phyloP scores from a whole-genome alignment of 2,329 filamentous ascomycete species.

The Monosporascus sp. region DNA sequence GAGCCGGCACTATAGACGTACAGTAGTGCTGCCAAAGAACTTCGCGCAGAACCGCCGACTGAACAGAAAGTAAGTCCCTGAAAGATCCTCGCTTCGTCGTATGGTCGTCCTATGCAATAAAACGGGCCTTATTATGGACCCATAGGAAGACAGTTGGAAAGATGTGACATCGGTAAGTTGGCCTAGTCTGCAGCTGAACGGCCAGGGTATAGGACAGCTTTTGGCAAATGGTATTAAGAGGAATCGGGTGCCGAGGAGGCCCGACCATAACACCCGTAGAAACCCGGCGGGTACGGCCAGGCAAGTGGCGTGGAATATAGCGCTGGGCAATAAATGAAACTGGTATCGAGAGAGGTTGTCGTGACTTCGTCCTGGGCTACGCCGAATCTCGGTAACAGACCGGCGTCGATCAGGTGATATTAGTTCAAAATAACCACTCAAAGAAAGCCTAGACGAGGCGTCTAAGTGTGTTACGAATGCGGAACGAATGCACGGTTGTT shows the following conservation, averaged over 20 bases:
- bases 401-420: slow-evolving; percentile 34
- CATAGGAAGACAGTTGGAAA: not conserved
- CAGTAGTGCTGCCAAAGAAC: not conserved
- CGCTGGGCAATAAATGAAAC: slow-evolving; percentile 23
- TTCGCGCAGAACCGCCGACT: not conserved
- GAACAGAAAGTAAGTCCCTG: not conserved
- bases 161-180: not conserved
- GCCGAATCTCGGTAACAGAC: slow-evolving; percentile 36
- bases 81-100: not conserved
- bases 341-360: slow-evolving; percentile 34
- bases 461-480: not conserved
- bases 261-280: too few relatives aligned
- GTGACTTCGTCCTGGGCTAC: slow-evolving; percentile 43
- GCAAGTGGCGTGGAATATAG: slow-evolving; percentile 22
- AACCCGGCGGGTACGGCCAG: slow-evolving; percentile 15
- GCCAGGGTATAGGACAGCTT: not conserved
- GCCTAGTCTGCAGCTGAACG: not conserved
- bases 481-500: not conserved
- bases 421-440: slow-evolving; percentile 28
- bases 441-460: slow-evolving; percentile 9
- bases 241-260: slow-evolving; percentile 3
- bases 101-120: not conserved
- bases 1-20: not conserved
- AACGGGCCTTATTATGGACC: not conserved
- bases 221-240: slow-evolving; percentile 17